Conservation (phyloP, 139 green algal genomes). For the Coccomyxa sp. region DNA sequence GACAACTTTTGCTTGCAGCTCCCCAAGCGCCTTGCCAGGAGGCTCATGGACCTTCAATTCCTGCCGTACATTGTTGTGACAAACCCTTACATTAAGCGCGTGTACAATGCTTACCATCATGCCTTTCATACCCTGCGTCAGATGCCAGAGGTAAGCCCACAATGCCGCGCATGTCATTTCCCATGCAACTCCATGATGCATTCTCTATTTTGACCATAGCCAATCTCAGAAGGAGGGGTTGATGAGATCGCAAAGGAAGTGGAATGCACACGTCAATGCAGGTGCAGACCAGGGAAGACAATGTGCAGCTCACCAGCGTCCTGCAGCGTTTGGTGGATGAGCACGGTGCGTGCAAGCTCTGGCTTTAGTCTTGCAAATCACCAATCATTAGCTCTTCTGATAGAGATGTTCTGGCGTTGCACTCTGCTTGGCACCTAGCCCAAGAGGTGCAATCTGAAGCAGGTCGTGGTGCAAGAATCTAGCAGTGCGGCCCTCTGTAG, state of each 20-base stretch:
- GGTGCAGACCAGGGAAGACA: conserved; percentile 56
- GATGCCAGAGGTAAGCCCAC: conserved; percentile 8
- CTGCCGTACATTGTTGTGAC: conserved; percentile 86
- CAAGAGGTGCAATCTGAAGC: no score
- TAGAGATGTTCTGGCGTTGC: no score
- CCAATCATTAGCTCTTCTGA: no score
- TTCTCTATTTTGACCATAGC: no score
- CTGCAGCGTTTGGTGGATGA: conserved; percentile 80
- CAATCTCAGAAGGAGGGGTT: no score
- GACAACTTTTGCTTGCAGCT: conserved; percentile 51
- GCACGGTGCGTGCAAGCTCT: conserved; percentile 50
- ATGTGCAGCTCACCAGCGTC: conserved; percentile 63
- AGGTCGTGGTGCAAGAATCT: no score
- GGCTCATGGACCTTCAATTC: conserved; percentile 87
- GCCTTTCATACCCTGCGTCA: conserved; percentile 64
- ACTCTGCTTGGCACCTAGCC: no score
- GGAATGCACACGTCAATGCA: no score
- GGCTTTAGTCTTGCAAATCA: neutral
- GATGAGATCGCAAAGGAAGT: no score
- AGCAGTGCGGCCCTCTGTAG: no score
- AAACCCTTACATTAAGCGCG: conserved; percentile 85
- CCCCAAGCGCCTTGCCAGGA: conserved; percentile 72
- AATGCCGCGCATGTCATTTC: neutral
- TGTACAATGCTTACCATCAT: conserved; percentile 74
- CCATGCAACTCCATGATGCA: neutral